Evolutionary conservation across 1,284 basidiomycete genomes (phyloP).

Genomic region (Cryptococcus maquisensis): DNA sequence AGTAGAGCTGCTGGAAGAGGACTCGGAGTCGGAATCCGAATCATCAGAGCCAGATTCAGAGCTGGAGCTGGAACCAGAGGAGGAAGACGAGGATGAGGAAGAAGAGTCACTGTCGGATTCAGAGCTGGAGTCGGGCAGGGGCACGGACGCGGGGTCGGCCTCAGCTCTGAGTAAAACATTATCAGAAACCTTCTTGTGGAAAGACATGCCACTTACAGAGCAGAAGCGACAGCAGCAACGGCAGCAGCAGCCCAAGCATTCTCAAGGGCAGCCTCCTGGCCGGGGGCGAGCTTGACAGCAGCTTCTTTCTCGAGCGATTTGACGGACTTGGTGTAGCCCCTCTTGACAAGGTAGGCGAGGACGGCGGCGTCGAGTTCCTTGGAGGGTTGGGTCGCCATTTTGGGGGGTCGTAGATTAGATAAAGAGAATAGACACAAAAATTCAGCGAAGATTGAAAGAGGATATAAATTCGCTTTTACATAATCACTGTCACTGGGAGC

Average conservation of each 20-base stretch:
- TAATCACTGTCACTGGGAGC: not conserved
- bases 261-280: constrained; percentile 20
- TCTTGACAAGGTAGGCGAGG: constrained; percentile 43
- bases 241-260: constrained; percentile 27
- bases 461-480: not conserved
- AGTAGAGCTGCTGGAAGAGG: constrained; percentile 10
- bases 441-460: not conserved
- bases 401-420: constrained; percentile 4
- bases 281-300: constrained; percentile 16
- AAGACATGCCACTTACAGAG: not conserved
- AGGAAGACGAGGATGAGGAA: not conserved
- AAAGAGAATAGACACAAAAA: constrained; percentile 1
- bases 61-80: not conserved
- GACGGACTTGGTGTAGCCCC: constrained; percentile 42
- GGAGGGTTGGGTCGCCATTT: constrained; percentile 5
- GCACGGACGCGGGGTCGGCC: constrained; percentile 3
- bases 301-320: constrained; percentile 48
- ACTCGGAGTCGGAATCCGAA: constrained; percentile 10
- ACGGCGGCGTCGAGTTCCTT: constrained; percentile 46
- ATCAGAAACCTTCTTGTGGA: not conserved
- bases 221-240: not conserved
- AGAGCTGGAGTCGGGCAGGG: constrained; percentile 9
- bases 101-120: constrained; percentile 11
- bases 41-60: constrained; percentile 21
- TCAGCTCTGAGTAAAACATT: not conserved